Percentiles rank a stretch among this genome's conserved stretches.
These are phyloP conservation scores for Parmelia sp. DNA, from an alignment of 495 filamentous ascomycete genomes.

Conservation along the genomic window DNA sequence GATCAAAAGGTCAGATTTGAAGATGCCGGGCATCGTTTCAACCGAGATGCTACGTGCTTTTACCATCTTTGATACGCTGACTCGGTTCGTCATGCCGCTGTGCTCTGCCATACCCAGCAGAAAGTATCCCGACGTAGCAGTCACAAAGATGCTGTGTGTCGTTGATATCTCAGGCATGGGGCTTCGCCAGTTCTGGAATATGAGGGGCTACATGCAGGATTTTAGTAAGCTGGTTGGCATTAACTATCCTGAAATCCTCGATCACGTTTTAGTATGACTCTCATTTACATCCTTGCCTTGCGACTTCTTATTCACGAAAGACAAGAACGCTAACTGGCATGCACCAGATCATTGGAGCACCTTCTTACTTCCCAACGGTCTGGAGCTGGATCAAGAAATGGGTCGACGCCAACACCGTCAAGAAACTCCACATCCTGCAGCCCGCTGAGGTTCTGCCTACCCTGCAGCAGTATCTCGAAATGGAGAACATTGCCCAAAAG, in stretches of 20 bases:
- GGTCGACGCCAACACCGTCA: conserved; percentile 87
- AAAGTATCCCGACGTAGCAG: conserved; percentile 62
- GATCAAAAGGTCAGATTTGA: conserved; percentile 37
- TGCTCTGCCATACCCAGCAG: conserved; percentile 65
- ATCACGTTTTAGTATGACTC: conserved; percentile 66
- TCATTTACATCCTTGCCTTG: background rate
- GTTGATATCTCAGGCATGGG: conserved; percentile 79
- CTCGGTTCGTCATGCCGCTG: conserved; percentile 73
- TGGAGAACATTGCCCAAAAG: conserved; percentile 59
- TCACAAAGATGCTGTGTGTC: conserved; percentile 77
- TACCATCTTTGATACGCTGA: conserved; percentile 80
- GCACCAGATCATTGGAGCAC: conserved; percentile 71
- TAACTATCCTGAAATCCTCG: conserved; percentile 84
- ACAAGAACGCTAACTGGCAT: background rate
- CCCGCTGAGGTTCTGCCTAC: conserved; percentile 62
- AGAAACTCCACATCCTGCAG: conserved; percentile 83
- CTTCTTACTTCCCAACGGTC: conserved; percentile 83
- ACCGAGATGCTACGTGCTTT: conserved; percentile 62
- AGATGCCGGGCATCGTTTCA: conserved; percentile 6
- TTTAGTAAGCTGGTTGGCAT: conserved; percentile 74
- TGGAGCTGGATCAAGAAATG: conserved; percentile 93
- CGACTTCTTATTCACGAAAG: background rate
- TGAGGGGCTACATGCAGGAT: conserved; percentile 86
- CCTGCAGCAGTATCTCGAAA: conserved; percentile 71
- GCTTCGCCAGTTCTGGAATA: conserved; percentile 85